Base-by-base conservation (phyloP, 2,329 filamentous ascomycete genomes). In the Arthrobotrys sinensis region DNA sequence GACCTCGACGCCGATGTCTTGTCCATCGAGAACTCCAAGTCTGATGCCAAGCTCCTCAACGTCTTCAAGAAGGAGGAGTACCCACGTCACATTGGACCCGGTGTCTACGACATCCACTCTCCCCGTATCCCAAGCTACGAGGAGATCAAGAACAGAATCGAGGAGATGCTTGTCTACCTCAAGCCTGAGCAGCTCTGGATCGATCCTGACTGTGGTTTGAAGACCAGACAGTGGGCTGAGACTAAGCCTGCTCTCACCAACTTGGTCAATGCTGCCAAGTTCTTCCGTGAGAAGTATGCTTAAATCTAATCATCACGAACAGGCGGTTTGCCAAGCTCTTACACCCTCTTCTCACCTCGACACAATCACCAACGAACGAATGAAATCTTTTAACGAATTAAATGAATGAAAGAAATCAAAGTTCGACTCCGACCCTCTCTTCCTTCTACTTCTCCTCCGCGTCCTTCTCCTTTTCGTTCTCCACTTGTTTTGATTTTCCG, bases 21-120 rank as follows among this genome's bases (percentile, higher is more conserved):
- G 84, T 97, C 93, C 85, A 99, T 99, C 83, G 96, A 99, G 92
- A 99, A 99, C 93, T 96, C 93, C 92, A 99, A 99, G 92, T 97
- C 93, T 83, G 96, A 99, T 84, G 96, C 96, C 85, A 99, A 99
- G 92, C 91, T 99, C 82, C 92, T 99, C 85, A 92, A 95, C 88
- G 96, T 99, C 86, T 99, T 99, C 85, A 93, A 97, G 83, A 95
- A 98, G 86, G 93, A 96, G 87, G 93, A 91, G 80, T 98, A 98
- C 89, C 95, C 94, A 82, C 93, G 95, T 84, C 95, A 99, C 90
- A 99, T 99, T 83, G 96, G 96, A 81, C 96, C 96, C 81, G 96
- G 95, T 91, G 96, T 99, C 86, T 99, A 98, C 86, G 96, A 99
- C 87, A 99, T 99, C 88, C 96, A 99, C 92, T 97, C 93, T 82